Evolutionary conservation across 179 eudicot genomes (phyloP).

Genomic region (Amaranthus tricolor): DNA sequence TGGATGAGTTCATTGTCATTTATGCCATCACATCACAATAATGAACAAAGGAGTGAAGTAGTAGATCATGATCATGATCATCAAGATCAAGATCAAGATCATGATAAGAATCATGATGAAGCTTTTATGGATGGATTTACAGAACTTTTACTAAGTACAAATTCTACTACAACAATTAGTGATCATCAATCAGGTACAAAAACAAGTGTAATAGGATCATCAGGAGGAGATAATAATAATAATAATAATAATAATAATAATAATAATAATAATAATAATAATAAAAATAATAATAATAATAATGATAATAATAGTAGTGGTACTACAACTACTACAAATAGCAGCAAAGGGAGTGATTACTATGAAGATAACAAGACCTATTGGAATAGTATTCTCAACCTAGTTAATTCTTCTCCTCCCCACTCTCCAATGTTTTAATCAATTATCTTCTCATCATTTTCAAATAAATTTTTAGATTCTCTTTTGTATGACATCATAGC

Average conservation of each 20-base stretch:
- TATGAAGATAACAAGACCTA: slow-evolving; percentile 77
- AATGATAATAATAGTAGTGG: slow-evolving; percentile 17
- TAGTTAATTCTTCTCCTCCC: slow-evolving; percentile 77
- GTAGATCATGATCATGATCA: slow-evolving; percentile 11
- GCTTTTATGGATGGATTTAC: slow-evolving; percentile 66
- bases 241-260: slow-evolving; percentile 19
- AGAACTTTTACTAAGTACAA: slow-evolving; percentile 40
- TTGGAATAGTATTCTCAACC: slow-evolving; percentile 84
- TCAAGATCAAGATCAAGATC: slow-evolving; percentile 18
- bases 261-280: too few relatives aligned
- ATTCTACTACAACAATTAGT: background rate
- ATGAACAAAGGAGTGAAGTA: background rate
- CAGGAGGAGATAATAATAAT: slow-evolving; percentile 26
- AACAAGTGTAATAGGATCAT: slow-evolving; percentile 19
- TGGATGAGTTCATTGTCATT: slow-evolving; percentile 38
- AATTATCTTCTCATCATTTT: slow-evolving; percentile 7
- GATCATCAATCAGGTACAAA: background rate
- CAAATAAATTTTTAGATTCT: background rate
- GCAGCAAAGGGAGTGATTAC: slow-evolving; percentile 32
- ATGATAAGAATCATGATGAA: slow-evolving; percentile 13
- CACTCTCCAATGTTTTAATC: slow-evolving; percentile 62
- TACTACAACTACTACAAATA: slow-evolving; percentile 11
- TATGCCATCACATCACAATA: background rate
- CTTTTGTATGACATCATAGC: background rate
- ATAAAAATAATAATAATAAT: background rate